phyloP scores from a whole-genome alignment of 805 yeast species.

The Jamesozyma gamospora region DNA sequence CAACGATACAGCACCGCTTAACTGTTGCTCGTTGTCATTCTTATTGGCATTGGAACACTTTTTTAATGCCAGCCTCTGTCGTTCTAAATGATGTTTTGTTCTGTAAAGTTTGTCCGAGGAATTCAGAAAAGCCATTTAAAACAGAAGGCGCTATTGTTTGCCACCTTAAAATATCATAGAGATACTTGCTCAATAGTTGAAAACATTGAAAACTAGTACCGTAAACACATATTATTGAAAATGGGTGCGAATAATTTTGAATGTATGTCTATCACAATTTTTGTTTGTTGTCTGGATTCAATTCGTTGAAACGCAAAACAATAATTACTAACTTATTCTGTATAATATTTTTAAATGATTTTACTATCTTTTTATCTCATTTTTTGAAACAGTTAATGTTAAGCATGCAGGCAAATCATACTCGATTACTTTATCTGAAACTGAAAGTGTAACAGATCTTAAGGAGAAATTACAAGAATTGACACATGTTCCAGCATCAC shows the following conservation, averaged over 20 bases:
- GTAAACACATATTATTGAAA: neutral
- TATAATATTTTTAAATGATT: neutral
- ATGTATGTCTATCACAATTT: slow-evolving; percentile 1
- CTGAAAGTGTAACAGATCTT: slow-evolving; percentile 39
- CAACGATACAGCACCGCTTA: no score
- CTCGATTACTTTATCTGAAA: slow-evolving; percentile 31
- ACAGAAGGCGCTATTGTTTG: neutral
- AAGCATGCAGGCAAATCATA: slow-evolving; percentile 64
- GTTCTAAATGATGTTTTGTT: neutral
- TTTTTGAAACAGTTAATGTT: slow-evolving; percentile 29
- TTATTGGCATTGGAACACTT: no score
- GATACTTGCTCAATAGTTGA: no score
- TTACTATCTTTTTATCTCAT: neutral
- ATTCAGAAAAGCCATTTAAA: neutral
- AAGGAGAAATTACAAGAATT: slow-evolving; percentile 59
- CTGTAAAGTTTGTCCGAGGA: neutral
- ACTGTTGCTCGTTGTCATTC: no score
- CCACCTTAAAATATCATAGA: neutral
- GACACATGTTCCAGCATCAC: slow-evolving; percentile 76
- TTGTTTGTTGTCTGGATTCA: neutral
- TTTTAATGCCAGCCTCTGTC: no score
- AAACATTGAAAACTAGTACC: no score
- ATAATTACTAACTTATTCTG: neutral
- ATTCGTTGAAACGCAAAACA: neutral
- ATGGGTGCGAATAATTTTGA: slow-evolving; percentile 2